Base-by-base conservation (phyloP, 805 yeast species). In the Metschnikowia cerradonensis region DNA sequence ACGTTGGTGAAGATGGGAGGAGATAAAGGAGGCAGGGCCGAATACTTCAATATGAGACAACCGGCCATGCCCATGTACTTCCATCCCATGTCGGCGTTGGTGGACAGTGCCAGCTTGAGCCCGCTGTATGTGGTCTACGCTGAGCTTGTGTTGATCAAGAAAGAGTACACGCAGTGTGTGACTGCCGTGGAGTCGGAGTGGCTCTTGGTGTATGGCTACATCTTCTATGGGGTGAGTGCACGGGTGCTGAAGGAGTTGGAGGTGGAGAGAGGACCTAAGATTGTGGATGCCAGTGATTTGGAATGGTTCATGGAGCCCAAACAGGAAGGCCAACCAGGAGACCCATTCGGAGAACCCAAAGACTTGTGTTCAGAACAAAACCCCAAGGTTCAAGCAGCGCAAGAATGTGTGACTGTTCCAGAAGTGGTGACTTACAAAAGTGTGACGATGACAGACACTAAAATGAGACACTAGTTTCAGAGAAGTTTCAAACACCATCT, bases 121-220 rank as follows among this genome's bases (percentile, higher is more conserved):
- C 91, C 96, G 0, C 81, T 80, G 40, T 90, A 80, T 67, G 91
- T 91, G 14, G 78, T 90, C 1, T 91, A 88, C 65, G 92, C 90
- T 66, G 96, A 90, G 63, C 74, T 90, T 51, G 68, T 90, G 23
- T 71, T 90, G 52, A 90, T 96, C 0, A 77, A 88, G 1, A 83
- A 80, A 54, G 96, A 88, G 65, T 90, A 85, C 66, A 88, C 90
- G 81, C 86, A 84, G 47, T 82, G 81, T 52, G 96, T 88, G 3
- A 90, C 96, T 0, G 80, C 87, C 0, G 96, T 90, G 3, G 90
- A 87, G 57, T 94, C 96, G 0, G 73, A 78, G 42, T 91, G 98
- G 98, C 67, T 90, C 34, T 75, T 86, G 52, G 89, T 88, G 52
- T 84, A 72, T 57, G 96, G 96, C 0, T 76, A 75, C 34, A 78